Percentiles rank a stretch among this genome's conserved stretches.
Evolutionary conservation across 768 basidiomycete genomes (phyloP).

Genomic region (Xerocomellus dryophilus): DNA sequence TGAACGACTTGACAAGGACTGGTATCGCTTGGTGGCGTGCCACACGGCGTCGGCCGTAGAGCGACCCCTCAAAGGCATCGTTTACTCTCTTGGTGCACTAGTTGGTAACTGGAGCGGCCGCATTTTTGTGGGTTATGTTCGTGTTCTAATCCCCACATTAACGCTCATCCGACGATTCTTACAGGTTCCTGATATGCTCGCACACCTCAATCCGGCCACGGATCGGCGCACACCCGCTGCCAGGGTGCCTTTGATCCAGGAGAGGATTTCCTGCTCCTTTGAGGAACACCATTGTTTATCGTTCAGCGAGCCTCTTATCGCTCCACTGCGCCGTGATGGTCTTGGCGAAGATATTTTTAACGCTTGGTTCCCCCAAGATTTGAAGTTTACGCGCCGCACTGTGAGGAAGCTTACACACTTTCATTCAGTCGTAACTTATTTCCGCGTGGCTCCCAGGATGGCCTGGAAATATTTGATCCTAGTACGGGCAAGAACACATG

Average conservation of each 20-base stretch:
- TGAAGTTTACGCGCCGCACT: constrained; percentile 31
- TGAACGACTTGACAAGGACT: constrained; percentile 42
- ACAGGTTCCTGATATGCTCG: constrained; percentile 25
- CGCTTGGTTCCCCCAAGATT: constrained; percentile 45
- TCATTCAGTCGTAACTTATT: constrained; percentile 9
- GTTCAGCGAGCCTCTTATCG: constrained; percentile 36
- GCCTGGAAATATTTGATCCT: constrained; percentile 42
- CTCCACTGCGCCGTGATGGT: constrained; percentile 34
- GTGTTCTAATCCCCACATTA: constrained; percentile 6
- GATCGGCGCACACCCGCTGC: constrained; percentile 20
- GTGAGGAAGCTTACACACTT: constrained; percentile 26
- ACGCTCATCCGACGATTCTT: constrained; percentile 22
- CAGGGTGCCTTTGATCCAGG: constrained; percentile 30
- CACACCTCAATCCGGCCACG: constrained; percentile 23
- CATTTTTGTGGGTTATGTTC: constrained; percentile 38
- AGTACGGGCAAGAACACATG: constrained; percentile 36
- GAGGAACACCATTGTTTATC: constrained; percentile 47
- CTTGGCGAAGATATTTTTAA: constrained; percentile 46
- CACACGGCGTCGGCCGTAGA: constrained; percentile 36
- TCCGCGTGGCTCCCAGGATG: constrained; percentile 33
- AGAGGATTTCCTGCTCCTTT: constrained; percentile 41
- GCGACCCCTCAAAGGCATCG: constrained; percentile 38
- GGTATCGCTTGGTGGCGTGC: constrained; percentile 46
- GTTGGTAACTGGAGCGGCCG: constrained; percentile 48
- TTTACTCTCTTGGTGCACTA: constrained; percentile 44